Base-by-base conservation (phyloP, 2,329 filamentous ascomycete genomes). In the Ophiostoma tasmaniense region DNA sequence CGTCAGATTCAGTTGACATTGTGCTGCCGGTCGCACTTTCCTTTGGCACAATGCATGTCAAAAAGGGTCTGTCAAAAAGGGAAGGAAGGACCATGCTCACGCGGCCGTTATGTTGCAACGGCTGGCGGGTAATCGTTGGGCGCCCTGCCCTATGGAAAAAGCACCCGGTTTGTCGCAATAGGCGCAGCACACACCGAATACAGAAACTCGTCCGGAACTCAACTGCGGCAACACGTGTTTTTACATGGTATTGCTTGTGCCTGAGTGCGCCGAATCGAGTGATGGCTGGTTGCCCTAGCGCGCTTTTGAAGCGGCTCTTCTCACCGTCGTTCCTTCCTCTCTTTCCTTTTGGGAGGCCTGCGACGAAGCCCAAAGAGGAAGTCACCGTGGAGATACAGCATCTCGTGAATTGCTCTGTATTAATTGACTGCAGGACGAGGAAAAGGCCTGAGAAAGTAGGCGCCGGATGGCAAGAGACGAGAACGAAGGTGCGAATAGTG, bases 321-420 rank as follows among this genome's bases (percentile, higher is more conserved):
- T 28, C 35, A 20, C 30, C 39, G 22, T 35, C 3, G 14, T 14
- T 61, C 55, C 33, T 20, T 10, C 20, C 33, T 33, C 33, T 33
- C 33, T 2, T 33, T 33, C 8, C 33, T 33, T 37, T 37, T 37
- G n/a, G 61, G 65, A 66, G 65, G 65, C 65, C 65, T 66, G 25
- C 65, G 65, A 55, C 65, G 64, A 66, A 6, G n/a, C n/a, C 64
- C n/a, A 30, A 66, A 66, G 17, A n/a, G 64, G 64, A 66, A 66
- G 64, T n/a, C 2, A 2, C 35, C 13, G n/a, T 37, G 17, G 50
- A 10, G 59, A 64, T 22, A 37, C 25, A 17, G 25, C 25, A 28
- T 61, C 17, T 45, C 20, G 14, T 33, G n/a, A 6, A 64, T 37
- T n/a, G 13, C 37, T 39, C 37, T 39, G 37, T 39, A 39, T 13